A percentile compares a stretch with the other conserved stretches of the same genome.
These are phyloP conservation scores for Talaromyces sp. DNA, from an alignment of 2,329 filamentous ascomycete genomes.

Conservation along the genomic window DNA sequence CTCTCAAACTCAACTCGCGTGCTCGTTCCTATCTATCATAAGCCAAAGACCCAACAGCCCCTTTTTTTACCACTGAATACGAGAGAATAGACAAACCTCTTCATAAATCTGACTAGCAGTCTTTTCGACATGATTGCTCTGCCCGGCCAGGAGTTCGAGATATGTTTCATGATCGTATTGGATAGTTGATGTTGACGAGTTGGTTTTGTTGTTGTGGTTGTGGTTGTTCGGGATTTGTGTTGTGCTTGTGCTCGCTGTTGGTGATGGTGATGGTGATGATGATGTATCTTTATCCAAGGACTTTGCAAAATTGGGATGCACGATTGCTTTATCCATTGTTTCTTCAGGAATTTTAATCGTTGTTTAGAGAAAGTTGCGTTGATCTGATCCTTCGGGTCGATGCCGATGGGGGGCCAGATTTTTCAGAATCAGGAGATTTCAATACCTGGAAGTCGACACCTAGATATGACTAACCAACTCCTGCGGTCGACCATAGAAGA, in stretches of 20 bases:
- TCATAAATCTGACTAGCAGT: constrained; percentile 29
- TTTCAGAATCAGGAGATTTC: too few species aligned
- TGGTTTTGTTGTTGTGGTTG: neutral
- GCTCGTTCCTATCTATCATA: constrained; percentile 22
- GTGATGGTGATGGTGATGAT: neutral
- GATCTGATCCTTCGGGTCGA: too few species aligned
- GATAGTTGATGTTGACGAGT: constrained; percentile 17
- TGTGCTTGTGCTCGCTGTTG: neutral
- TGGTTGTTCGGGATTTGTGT: neutral
- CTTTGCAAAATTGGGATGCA: neutral
- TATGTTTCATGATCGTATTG: constrained; percentile 31
- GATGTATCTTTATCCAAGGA: neutral
- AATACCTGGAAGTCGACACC: too few species aligned
- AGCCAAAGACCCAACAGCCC: neutral
- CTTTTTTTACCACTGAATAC: too few species aligned
- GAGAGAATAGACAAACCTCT: constrained; percentile 20
- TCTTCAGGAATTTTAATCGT: neutral
- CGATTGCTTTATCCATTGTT: neutral
- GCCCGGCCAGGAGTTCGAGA: constrained; percentile 25
- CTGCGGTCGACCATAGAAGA: too few species aligned
- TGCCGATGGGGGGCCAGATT: neutral
- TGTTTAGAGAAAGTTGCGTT: too few species aligned
- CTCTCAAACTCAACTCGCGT: constrained; percentile 20
- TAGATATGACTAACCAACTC: too few species aligned
- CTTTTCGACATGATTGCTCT: constrained; percentile 18